Evolutionary conservation across 2,329 filamentous ascomycete species (phyloP), one percentile per base, ranked within the genome.

Genomic region (Exserohilum rostratum): DNA sequence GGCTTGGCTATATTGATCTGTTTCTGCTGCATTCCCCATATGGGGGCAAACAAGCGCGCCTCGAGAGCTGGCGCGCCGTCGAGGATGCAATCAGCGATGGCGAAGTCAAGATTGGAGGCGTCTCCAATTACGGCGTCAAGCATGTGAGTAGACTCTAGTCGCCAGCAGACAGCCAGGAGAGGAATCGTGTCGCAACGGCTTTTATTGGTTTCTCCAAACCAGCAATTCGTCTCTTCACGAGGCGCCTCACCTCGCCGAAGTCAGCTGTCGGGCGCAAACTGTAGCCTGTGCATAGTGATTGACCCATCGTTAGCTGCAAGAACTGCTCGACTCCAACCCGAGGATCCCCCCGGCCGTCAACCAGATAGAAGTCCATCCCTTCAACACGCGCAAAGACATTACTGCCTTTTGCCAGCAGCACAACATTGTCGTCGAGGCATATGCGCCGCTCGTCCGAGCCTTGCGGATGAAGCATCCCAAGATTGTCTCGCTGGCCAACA

Each of bases 11-110:
- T 71, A 85, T 93, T 51, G 90, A 95, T 67, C 73, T 95, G 39
- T 93, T 93, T 72, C 78, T 96, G 10, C 78, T 95, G 50, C 91
- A 95, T 69, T 89, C 86, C 43, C 91, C 90, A 0, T 91, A 91
- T 64, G 90, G 90, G 5, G 90, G 90, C 1, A 86, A 81, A 65
- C 74, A 83, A 64, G 86, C 85, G 6, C 81, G 90, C 4, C 72
- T 89, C 46, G 86, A 89, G 33, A 90, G 88, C 67, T 95, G 90
- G 90, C 83, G 78, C 62, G 90, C 90, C 0, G 77, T 95, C 0
- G 87, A 91, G 63, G 90, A 93, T 76, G 90, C 90, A 0, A 85
- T 93, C 27, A 74, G 83, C 4, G 87, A 85, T 1, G 90, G 90
- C 0, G 87, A 92, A 76, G 79, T 91, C 27, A 86, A 77, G 68